These are phyloP conservation scores for Diplodia scrobiculata DNA, from an alignment of 2,329 filamentous ascomycete genomes.

Conservation along the genomic window DNA sequence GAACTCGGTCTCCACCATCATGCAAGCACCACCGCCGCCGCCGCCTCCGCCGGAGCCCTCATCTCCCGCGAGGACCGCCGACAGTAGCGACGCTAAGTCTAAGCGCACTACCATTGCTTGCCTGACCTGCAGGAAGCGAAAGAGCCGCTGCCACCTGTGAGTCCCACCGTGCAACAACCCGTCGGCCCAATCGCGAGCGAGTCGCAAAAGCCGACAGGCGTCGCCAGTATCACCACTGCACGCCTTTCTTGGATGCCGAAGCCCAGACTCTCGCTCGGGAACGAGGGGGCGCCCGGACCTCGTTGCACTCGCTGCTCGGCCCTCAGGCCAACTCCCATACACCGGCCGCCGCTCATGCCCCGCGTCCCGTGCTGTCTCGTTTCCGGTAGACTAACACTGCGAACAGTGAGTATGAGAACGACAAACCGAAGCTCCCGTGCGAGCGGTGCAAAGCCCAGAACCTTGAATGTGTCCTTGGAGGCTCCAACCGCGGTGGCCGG, in stretches of 20 bases:
- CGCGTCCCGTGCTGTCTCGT: background rate
- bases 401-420: slow-evolving; percentile 44
- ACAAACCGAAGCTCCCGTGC: slow-evolving; percentile 56
- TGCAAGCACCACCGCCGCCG: slow-evolving; percentile 26
- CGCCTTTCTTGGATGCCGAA: slow-evolving; percentile 6
- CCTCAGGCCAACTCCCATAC: background rate
- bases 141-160: slow-evolving; percentile 46
- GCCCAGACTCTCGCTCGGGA: background rate
- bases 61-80: slow-evolving; percentile 26
- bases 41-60: slow-evolving; percentile 22
- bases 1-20: slow-evolving; percentile 19
- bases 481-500: slow-evolving; percentile 61
- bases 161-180: slow-evolving; percentile 29
- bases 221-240: slow-evolving; percentile 13
- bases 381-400: background rate
- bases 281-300: background rate
- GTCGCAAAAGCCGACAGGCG: slow-evolving; percentile 26
- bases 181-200: slow-evolving; percentile 22
- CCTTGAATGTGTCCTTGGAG: slow-evolving; percentile 61
- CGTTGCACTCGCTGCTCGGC: background rate
- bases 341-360: background rate
- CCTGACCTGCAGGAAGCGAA: slow-evolving; percentile 45
- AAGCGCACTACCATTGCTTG: slow-evolving; percentile 38
- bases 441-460: slow-evolving; percentile 60
- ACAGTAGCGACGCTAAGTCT: slow-evolving; percentile 33